Percentiles rank a stretch among this genome's conserved stretches.
These are phyloP conservation scores for Cyberlindnera mississippiensis DNA, from an alignment of 805 yeast genomes.

Conservation along the genomic window DNA sequence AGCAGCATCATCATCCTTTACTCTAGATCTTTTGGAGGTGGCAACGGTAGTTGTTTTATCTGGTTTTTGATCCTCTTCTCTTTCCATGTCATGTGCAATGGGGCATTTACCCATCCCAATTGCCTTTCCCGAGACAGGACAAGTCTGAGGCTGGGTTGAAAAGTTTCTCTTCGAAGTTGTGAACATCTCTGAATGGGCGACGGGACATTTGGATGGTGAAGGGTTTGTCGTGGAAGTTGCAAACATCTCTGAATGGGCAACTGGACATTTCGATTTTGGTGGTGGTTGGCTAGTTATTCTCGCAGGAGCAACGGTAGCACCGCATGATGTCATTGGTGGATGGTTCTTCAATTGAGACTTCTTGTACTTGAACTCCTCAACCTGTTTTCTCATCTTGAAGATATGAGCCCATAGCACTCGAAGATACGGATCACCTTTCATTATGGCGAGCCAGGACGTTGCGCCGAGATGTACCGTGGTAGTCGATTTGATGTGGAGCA, in stretches of 20 bases:
- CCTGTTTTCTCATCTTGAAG: slow-evolving; percentile 38
- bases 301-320: too few relatives aligned
- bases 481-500: slow-evolving; percentile 40
- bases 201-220: too few relatives aligned
- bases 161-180: too few relatives aligned
- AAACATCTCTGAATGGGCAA: slow-evolving; percentile 18
- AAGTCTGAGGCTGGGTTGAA: too few relatives aligned
- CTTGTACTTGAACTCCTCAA: slow-evolving; percentile 24
- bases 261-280: slow-evolving; percentile 27
- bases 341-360: slow-evolving; percentile 3
- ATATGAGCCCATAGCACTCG: slow-evolving; percentile 51
- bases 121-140: slow-evolving; percentile 23
- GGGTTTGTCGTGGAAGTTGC: neutral
- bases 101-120: slow-evolving; percentile 20
- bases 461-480: slow-evolving; percentile 46
- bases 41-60: neutral
- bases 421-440: slow-evolving; percentile 54
- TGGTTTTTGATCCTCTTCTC: neutral
- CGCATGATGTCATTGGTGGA: too few relatives aligned
- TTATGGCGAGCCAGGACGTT: slow-evolving; percentile 55
- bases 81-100: slow-evolving; percentile 19
- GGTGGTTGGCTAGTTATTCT: too few relatives aligned
- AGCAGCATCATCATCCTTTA: too few relatives aligned
- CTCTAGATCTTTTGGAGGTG: neutral
- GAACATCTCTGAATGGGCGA: too few relatives aligned